Percentiles rank a stretch among this genome's conserved stretches.
Evolutionary conservation across 805 yeast genomes (phyloP).

Genomic region (Hanseniaspora jakobsenii): DNA sequence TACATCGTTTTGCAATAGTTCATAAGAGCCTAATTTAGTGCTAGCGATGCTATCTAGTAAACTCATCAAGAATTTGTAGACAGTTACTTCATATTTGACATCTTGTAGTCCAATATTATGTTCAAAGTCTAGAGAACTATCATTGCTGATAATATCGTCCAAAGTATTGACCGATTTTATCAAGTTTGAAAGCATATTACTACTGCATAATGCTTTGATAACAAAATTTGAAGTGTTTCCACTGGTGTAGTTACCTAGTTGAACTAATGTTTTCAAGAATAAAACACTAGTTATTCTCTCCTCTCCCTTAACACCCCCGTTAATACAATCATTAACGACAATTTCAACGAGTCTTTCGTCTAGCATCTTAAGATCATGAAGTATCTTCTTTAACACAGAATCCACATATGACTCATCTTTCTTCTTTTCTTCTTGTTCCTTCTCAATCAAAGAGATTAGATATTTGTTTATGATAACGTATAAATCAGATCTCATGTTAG

Average conservation of each 20-base stretch:
- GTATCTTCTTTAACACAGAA: conserved; percentile 34
- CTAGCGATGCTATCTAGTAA: conserved; percentile 65
- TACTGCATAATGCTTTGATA: conserved; percentile 47
- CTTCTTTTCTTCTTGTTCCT: conserved; percentile 22
- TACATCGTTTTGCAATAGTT: conserved; percentile 60
- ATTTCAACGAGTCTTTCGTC: conserved; percentile 53
- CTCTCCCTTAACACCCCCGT: conserved; percentile 53
- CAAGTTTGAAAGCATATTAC: conserved; percentile 52
- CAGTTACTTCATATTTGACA: conserved; percentile 60
- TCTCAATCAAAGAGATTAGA: conserved; percentile 38
- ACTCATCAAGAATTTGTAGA: conserved; percentile 59
- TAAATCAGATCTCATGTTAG: conserved; percentile 61
- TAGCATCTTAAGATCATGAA: conserved; percentile 42
- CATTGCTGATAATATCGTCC: conserved; percentile 38
- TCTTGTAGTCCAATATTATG: conserved; percentile 36
- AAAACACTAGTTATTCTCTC: conserved; percentile 63
- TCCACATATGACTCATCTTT: background rate
- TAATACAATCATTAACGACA: conserved; percentile 63
- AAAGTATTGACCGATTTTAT: conserved; percentile 56
- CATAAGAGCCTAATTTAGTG: conserved; percentile 64
- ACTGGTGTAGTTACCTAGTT: conserved; percentile 34
- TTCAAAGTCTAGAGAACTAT: background rate
- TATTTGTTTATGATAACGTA: conserved; percentile 63
- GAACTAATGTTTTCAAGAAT: conserved; percentile 56
- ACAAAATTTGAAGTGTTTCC: conserved; percentile 41